Percentiles rank a stretch among this genome's conserved stretches.
These are phyloP conservation scores for Podochytrium sp. DNA, from an alignment of 192 early-diverging fungal species.

Conservation along the genomic window DNA sequence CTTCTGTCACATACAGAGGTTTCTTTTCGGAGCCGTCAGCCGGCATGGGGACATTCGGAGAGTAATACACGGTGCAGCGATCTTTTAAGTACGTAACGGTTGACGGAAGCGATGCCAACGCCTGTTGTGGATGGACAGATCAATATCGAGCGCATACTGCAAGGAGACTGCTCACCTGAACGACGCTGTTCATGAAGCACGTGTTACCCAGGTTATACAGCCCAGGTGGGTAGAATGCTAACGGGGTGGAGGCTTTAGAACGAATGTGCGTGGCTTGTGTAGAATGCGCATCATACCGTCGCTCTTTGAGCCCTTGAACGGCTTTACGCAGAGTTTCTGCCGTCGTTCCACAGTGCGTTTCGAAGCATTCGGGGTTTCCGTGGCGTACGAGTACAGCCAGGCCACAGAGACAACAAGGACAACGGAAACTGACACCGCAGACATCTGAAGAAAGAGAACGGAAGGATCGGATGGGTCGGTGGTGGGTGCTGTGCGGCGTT, in stretches of 20 bases:
- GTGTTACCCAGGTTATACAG: constrained; percentile 85
- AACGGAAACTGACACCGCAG: background rate
- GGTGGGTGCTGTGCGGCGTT: no score
- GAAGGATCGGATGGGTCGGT: background rate
- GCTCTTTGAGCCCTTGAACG: background rate
- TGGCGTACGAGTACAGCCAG: background rate
- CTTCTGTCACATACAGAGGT: constrained; percentile 24
- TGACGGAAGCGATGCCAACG: constrained; percentile 42
- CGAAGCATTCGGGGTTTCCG: background rate
- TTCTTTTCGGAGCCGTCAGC: constrained; percentile 1
- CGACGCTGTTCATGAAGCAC: constrained; percentile 84
- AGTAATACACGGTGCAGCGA: constrained; percentile 24
- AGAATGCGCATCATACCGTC: background rate
- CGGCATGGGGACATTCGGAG: background rate
- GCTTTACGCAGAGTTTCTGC: background rate
- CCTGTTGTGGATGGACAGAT: no score
- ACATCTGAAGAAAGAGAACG: background rate
- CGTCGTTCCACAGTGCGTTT: background rate
- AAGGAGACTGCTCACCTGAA: constrained; percentile 67
- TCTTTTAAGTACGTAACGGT: constrained; percentile 39
- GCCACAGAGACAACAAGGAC: constrained; percentile 1
- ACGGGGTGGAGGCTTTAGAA: background rate
- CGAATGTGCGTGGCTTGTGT: background rate
- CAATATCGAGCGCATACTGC: no score
- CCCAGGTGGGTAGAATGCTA: constrained; percentile 59